Evolutionary conservation across 441 rosid genomes (phyloP).

Genomic region (Pelargonium myrrhifolium): DNA sequence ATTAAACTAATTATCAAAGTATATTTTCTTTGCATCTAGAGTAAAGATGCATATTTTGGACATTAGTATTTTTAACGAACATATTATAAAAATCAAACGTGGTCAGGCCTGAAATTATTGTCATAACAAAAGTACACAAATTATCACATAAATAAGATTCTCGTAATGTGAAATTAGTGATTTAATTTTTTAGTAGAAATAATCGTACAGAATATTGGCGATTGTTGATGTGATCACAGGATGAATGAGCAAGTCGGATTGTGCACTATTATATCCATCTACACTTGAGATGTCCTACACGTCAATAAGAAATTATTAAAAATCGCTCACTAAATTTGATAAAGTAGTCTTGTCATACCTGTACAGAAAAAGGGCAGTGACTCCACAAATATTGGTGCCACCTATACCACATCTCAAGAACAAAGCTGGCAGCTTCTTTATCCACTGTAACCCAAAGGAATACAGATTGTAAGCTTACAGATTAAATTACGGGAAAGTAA

Average conservation of each 20-base stretch:
- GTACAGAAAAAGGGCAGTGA: conserved; percentile 31
- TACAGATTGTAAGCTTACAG: not conserved
- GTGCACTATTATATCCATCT: conserved; percentile 32
- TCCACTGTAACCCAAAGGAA: conserved; percentile 41
- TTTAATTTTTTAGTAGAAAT: not conserved
- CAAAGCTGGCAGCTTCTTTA: conserved; percentile 49
- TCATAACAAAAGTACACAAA: no score
- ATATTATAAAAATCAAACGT: no score
- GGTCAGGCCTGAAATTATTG: no score
- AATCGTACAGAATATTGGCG: conserved; percentile 59
- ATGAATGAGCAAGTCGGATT: conserved; percentile 52
- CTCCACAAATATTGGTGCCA: conserved; percentile 93
- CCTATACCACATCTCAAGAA: conserved; percentile 89
- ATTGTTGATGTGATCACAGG: conserved; percentile 52
- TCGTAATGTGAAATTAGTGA: no score
- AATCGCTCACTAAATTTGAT: not conserved
- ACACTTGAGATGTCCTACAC: conserved; percentile 43
- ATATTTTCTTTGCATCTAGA: no score
- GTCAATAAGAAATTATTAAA: conserved; percentile 21
- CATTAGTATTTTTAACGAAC: no score
- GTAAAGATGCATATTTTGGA: no score
- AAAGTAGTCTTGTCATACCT: conserved; percentile 33
- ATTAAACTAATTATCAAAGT: no score
- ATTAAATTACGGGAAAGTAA: conserved; percentile 13
- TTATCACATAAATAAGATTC: no score